Evolutionary conservation across 441 rosid species (phyloP), one percentile per base, ranked within the genome.

Genomic region (Jatropha podagrica): DNA sequence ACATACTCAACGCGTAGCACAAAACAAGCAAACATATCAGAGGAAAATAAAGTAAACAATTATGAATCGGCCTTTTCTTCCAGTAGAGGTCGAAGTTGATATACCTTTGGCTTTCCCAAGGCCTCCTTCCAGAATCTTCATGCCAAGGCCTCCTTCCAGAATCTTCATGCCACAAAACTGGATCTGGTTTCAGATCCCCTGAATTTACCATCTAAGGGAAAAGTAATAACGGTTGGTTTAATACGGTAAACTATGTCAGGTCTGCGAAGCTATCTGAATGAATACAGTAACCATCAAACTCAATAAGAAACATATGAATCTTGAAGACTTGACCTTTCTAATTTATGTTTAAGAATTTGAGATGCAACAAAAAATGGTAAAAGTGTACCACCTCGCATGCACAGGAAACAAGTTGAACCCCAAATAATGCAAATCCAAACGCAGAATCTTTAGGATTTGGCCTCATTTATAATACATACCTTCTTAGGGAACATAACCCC

Each of bases 151-250:
- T 85, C 81, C 89, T 83, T 74, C 88, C 84, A 72, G 70, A 78
- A 66, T 93, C 95, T 82, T 92, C 98, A 79, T 93, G 99, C 99
- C 99, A 95, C 74, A 95, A 77, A 72, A 72, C 80, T 77, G 91
- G 86, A 51, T 52, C 88, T 74, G 89, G 85, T 82, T 91, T 88
- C 79, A 93, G 51, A 86, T 93, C 97, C 72, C 84, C 86, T 7
- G 59, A 58, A 49, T 84, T 76, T 73, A 95, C 89, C 38, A 77
- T 84, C 99, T 95, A 88, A 40, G 79, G 75, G 69, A 46, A 44
- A 44, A 60, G 18, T 37, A 59, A 48, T 27, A n/a, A 69, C 67
- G 44, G 58, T 46, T 15, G 63, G 2, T 62, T 65, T 27, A 42
- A 68, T 41, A 41, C 10, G 20, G 54, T 26, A 49, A 32, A 4